phyloP scores from a whole-genome alignment of 257 asterid genomes.

The Handroanthus guayacan region DNA sequence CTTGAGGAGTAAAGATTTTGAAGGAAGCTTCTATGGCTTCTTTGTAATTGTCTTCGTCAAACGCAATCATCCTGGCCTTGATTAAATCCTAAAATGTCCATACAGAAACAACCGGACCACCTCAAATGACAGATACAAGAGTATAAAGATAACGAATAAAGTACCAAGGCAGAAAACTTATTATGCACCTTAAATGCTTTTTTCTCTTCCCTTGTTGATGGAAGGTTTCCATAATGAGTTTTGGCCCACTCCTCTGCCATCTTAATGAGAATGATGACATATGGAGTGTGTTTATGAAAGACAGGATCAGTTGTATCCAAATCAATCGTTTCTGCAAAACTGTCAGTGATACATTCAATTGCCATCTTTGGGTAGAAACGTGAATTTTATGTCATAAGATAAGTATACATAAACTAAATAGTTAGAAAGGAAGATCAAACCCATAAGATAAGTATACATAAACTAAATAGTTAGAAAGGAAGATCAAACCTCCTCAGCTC shows the following conservation, averaged over 20 bases:
- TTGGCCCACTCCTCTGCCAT: constrained; percentile 79
- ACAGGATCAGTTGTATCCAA: constrained; percentile 77
- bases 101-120: constrained; percentile 40
- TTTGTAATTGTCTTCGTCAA: constrained; percentile 92
- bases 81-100: constrained; percentile 68
- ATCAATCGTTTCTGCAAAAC: constrained; percentile 85
- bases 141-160: constrained; percentile 14
- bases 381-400: not conserved
- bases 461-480: constrained; percentile 28
- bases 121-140: constrained; percentile 34
- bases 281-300: constrained; percentile 87
- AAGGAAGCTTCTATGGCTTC: constrained; percentile 95
- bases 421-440: constrained; percentile 46
- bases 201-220: constrained; percentile 88
- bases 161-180: constrained; percentile 21
- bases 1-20: constrained; percentile 86
- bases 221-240: constrained; percentile 74
- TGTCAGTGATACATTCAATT: constrained; percentile 40
- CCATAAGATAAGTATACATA: constrained; percentile 25
- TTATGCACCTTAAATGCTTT: constrained; percentile 72
- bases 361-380: constrained; percentile 32
- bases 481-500: constrained; percentile 78
- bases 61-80: constrained; percentile 76
- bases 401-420: constrained; percentile 25
- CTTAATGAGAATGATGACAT: constrained; percentile 86